These are phyloP conservation scores for Candida boleticola DNA, from an alignment of 805 yeast genomes.

Conservation along the genomic window DNA sequence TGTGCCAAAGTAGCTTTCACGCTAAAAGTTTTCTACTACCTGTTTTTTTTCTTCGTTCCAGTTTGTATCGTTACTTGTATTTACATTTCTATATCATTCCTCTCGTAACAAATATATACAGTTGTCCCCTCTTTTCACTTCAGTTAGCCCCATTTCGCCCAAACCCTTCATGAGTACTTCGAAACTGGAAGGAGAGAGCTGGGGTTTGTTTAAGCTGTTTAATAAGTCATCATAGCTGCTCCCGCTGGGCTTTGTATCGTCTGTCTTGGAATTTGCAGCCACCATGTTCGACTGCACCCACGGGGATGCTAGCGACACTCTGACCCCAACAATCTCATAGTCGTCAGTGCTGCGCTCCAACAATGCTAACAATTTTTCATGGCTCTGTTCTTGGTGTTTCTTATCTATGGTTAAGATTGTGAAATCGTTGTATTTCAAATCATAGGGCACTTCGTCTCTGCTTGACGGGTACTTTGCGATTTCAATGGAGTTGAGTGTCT, in stretches of 20 bases:
- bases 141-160: slow-evolving; percentile 19
- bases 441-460: slow-evolving; percentile 20
- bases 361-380: slow-evolving; percentile 19
- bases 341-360: slow-evolving; percentile 15
- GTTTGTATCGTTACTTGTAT: no score
- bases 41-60: no score
- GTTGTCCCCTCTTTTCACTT: slow-evolving; percentile 17
- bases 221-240: slow-evolving; percentile 17
- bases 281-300: slow-evolving; percentile 7
- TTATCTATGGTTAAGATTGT: slow-evolving; percentile 31
- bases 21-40: no score
- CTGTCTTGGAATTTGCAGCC: not conserved
- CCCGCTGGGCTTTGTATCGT: not conserved
- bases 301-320: slow-evolving; percentile 16
- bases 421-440: slow-evolving; percentile 24
- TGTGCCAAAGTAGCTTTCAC: no score
- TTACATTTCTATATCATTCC: no score
- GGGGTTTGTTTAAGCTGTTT: slow-evolving; percentile 4
- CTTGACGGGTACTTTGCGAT: not conserved
- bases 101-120: slow-evolving; percentile 17
- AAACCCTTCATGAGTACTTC: slow-evolving; percentile 16
- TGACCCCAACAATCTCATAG: slow-evolving; percentile 27
- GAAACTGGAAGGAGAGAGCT: slow-evolving; percentile 6
- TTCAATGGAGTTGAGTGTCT: not conserved
- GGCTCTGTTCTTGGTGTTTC: slow-evolving; percentile 22